These are phyloP conservation scores for Phaffia rhodozyma DNA, from an alignment of 1,284 basidiomycete genomes.

Conservation along the genomic window DNA sequence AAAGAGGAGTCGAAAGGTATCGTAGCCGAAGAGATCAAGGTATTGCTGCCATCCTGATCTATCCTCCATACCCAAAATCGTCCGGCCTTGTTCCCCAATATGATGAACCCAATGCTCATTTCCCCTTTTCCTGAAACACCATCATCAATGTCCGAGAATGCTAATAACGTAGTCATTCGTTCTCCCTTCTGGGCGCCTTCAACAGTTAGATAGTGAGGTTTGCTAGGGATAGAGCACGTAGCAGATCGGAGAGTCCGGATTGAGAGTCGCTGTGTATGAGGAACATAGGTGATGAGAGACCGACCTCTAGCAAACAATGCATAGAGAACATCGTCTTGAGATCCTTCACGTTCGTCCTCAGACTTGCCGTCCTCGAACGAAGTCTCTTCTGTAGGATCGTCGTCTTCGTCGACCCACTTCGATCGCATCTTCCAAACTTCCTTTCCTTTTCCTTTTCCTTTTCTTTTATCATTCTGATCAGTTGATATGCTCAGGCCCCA, in stretches of 20 bases:
- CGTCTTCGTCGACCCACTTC: slow-evolving; percentile 4
- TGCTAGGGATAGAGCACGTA: slow-evolving; percentile 20
- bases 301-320: slow-evolving; percentile 34
- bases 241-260: slow-evolving; percentile 30
- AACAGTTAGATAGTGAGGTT: background rate
- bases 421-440: slow-evolving; percentile 2
- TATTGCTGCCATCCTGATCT: too few relatives aligned
- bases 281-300: slow-evolving; percentile 29
- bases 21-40: too few relatives aligned
- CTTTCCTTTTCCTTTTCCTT: background rate
- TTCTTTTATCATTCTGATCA: slow-evolving; percentile 9
- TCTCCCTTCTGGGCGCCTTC: background rate
- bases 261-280: slow-evolving; percentile 20
- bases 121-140: slow-evolving; percentile 23
- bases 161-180: slow-evolving; percentile 25
- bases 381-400: background rate
- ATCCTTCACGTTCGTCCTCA: background rate
- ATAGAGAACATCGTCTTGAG: background rate
- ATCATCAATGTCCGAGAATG: slow-evolving; percentile 35
- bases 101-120: too few relatives aligned
- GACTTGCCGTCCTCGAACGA: background rate
- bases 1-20: too few relatives aligned
- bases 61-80: too few relatives aligned
- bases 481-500: slow-evolving; percentile 28
- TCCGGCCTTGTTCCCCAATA: too few relatives aligned